Conservation (phyloP, 163 green algal genomes). For the Smithsoniella earleae region DNA sequence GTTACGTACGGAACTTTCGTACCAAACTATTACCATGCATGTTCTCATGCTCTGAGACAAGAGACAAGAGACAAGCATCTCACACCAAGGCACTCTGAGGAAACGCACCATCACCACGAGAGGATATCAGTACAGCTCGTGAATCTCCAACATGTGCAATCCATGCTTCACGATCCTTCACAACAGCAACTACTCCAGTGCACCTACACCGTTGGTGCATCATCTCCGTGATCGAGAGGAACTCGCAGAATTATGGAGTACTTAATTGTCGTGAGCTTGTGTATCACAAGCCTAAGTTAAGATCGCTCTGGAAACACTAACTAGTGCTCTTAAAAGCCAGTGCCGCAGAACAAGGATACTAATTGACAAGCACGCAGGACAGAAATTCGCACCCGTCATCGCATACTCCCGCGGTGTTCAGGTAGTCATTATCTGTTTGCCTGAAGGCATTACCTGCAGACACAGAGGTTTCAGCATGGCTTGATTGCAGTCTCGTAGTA, state of each 20-base stretch:
- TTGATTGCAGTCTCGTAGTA: constrained; percentile 47
- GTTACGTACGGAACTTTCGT: neutral
- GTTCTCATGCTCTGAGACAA: neutral
- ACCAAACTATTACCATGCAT: constrained; percentile 12
- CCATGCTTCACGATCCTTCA: constrained; percentile 65
- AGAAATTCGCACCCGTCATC: constrained; percentile 9
- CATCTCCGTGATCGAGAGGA: neutral
- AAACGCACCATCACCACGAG: constrained; percentile 52
- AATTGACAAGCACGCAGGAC: no score
- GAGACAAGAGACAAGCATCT: no score
- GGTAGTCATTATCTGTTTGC: constrained; percentile 15
- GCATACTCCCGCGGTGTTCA: neutral
- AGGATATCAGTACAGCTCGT: constrained; percentile 65
- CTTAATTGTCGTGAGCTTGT: neutral
- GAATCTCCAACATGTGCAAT: constrained; percentile 91
- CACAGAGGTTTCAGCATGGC: neutral
- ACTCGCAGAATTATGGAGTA: neutral
- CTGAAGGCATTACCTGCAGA: constrained; percentile 5
- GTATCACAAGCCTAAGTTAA: constrained; percentile 59
- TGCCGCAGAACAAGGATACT: no score
- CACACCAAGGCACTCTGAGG: neutral
- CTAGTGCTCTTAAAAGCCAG: no score
- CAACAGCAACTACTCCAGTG: constrained; percentile 78
- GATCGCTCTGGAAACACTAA: constrained; percentile 34
- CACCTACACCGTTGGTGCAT: constrained; percentile 42